Base-by-base conservation (phyloP, 176 grass and related monocot species). In the Oryza longistaminata region DNA sequence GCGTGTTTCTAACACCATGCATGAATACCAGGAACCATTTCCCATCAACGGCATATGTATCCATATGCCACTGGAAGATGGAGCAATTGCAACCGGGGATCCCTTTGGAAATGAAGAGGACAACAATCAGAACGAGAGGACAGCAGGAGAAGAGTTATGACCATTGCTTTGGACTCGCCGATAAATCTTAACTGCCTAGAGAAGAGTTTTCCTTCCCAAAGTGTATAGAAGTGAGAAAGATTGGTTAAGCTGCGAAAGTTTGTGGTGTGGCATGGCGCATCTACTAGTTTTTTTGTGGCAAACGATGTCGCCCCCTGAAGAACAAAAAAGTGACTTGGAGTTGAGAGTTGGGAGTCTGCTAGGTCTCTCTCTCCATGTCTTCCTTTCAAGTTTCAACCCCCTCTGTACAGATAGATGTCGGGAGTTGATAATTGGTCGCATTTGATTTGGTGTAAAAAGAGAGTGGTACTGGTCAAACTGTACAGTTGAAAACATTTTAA, bases 11-110 rank as follows among this genome's bases (percentile, higher is more conserved):
- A 52, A 55, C 40, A 39, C 2, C 65, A 60, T 60, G 35, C 61
- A 68, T 65, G 69, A 53, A 71, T 83, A 73, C 34, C 87, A 97
- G 95, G 88, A 94, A 73, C 62, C 84, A 66, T 90, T 97, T 68
- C 84, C 90, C 0, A 82, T 89, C 67, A 88, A 94, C 52, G 92
- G 85, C 70, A 91, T 92, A 76, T 89, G 77, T 70, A 88, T 86
- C 68, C 71, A 80, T 65, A 76, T 85, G 71, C 88, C 75, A 17
- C 40, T 76, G 45, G 83, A 93, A 82, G 88, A 92, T 10, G 91
- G 81, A 9, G 39, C 22, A 25, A 79, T 21, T 40, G 46, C 39
- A 4, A 73, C 33, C 9, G 76, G 58, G 16, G 86, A 91, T 31
- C 79, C 71, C 44, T 37, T 87, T 17, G 80, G 77, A 75, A 78